Percentiles rank a stretch among this genome's conserved stretches.
Conservation (phyloP, 306 rosid species). For the Dalbergia oliveri region DNA sequence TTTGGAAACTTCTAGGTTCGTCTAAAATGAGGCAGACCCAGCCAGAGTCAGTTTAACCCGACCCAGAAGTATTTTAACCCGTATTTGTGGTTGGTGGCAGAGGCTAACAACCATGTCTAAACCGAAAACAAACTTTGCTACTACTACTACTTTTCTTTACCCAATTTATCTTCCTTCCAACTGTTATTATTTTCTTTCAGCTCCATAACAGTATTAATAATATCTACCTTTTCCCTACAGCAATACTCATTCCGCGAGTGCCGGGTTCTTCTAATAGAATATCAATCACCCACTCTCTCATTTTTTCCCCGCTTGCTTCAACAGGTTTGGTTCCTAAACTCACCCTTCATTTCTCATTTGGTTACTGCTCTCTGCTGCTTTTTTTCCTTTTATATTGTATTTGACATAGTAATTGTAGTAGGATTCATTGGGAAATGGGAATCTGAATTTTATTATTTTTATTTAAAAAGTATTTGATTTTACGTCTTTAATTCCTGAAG, state of each 20-base stretch:
- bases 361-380: background rate
- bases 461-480: background rate
- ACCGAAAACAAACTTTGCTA: background rate
- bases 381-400: background rate
- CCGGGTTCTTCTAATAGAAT: slow-evolving; percentile 8
- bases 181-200: slow-evolving; percentile 61
- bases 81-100: background rate
- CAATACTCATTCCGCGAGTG: background rate
- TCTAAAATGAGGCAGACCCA: background rate
- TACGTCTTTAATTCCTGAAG: background rate
- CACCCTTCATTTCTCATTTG: background rate
- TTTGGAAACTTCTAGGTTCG: background rate
- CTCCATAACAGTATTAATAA: background rate
- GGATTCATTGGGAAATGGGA: slow-evolving; percentile 4
- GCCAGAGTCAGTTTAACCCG: background rate
- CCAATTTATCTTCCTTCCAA: slow-evolving; percentile 30
- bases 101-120: background rate
- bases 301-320: slow-evolving; percentile 19
- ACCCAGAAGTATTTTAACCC: background rate
- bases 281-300: slow-evolving; percentile 12
- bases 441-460: background rate
- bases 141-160: background rate
- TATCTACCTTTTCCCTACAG: slow-evolving; percentile 20
- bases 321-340: slow-evolving; percentile 49
- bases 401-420: background rate